These are phyloP conservation scores for Flammula alnicola DNA, from an alignment of 1,284 basidiomycete genomes.

Conservation along the genomic window DNA sequence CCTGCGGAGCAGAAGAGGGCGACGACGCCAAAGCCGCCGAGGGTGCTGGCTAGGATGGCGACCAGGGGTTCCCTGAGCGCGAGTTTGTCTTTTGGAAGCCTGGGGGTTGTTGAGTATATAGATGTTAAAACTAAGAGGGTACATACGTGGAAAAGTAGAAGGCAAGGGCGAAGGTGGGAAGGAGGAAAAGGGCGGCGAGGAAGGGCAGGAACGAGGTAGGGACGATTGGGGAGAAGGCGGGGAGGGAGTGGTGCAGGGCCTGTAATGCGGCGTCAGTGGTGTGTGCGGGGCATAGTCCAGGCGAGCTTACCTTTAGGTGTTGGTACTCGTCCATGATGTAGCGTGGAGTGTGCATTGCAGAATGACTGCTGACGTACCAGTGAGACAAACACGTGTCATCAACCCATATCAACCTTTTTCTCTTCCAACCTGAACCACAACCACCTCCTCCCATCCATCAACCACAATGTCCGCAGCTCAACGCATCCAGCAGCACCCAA, in stretches of 20 bases:
- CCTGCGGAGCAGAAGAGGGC: slow-evolving; percentile 87
- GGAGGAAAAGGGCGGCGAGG: slow-evolving; percentile 74
- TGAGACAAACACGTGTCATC: slow-evolving; percentile 48
- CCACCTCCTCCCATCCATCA: slow-evolving; percentile 26
- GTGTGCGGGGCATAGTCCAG: slow-evolving; percentile 4
- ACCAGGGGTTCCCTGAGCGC: slow-evolving; percentile 74
- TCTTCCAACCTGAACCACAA: slow-evolving; percentile 16
- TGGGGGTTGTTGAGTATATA: slow-evolving; percentile 34
- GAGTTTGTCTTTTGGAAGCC: slow-evolving; percentile 71
- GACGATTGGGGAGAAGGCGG: slow-evolving; percentile 73
- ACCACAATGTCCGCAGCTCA: slow-evolving; percentile 71
- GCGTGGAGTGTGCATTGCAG: slow-evolving; percentile 22
- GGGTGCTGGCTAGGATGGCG: slow-evolving; percentile 72
- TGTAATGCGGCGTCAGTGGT: slow-evolving; percentile 24
- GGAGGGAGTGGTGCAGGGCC: slow-evolving; percentile 44
- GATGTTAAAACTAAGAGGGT: not conserved
- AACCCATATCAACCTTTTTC: slow-evolving; percentile 36
- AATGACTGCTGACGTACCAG: slow-evolving; percentile 32
- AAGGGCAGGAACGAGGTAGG: slow-evolving; percentile 69
- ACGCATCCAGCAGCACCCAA: slow-evolving; percentile 84
- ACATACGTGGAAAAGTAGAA: slow-evolving; percentile 92
- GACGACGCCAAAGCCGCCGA: slow-evolving; percentile 86
- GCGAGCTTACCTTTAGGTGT: slow-evolving; percentile 36
- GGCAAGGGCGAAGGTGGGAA: slow-evolving; percentile 75
- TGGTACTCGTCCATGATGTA: slow-evolving; percentile 42